These are phyloP conservation scores for Coleophoma eucalyptorum DNA, from an alignment of 2,329 filamentous ascomycete species.

Conservation along the genomic window DNA sequence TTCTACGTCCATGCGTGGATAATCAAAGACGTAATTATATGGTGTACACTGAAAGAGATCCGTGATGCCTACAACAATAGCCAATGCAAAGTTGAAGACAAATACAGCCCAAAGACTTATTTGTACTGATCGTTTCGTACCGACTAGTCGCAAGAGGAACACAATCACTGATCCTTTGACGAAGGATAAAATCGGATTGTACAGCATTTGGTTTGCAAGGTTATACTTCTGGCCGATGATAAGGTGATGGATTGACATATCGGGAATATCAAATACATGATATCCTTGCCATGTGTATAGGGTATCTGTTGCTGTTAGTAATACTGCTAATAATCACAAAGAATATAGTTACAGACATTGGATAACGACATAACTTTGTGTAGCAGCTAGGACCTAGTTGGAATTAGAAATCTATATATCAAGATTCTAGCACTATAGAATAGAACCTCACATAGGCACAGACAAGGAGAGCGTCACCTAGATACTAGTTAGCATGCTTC, in stretches of 20 bases:
- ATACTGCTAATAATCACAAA: neutral
- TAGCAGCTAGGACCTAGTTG: neutral
- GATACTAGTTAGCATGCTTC: neutral
- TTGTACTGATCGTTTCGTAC: slow-evolving; percentile 18
- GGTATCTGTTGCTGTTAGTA: slow-evolving; percentile 6
- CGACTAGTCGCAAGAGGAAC: slow-evolving; percentile 37
- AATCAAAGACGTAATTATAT: slow-evolving; percentile 8
- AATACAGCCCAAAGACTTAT: slow-evolving; percentile 6
- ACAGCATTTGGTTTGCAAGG: slow-evolving; percentile 32
- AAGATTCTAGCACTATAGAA: neutral
- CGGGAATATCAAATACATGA: slow-evolving; percentile 6
- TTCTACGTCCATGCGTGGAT: slow-evolving; percentile 4
- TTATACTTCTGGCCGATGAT: slow-evolving; percentile 19
- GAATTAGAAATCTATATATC: neutral
- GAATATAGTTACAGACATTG: neutral
- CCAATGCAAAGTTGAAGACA: slow-evolving; percentile 23
- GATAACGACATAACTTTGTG: neutral
- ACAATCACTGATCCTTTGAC: slow-evolving; percentile 41
- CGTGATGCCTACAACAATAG: slow-evolving; percentile 32
- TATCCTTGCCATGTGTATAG: slow-evolving; percentile 14
- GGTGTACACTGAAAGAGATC: slow-evolving; percentile 34
- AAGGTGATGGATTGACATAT: neutral
- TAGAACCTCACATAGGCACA: neutral
- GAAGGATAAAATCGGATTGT: slow-evolving; percentile 42
- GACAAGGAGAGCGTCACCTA: neutral